Evolutionary conservation across 805 yeast species (phyloP).

Genomic region (Candida boleticola): DNA sequence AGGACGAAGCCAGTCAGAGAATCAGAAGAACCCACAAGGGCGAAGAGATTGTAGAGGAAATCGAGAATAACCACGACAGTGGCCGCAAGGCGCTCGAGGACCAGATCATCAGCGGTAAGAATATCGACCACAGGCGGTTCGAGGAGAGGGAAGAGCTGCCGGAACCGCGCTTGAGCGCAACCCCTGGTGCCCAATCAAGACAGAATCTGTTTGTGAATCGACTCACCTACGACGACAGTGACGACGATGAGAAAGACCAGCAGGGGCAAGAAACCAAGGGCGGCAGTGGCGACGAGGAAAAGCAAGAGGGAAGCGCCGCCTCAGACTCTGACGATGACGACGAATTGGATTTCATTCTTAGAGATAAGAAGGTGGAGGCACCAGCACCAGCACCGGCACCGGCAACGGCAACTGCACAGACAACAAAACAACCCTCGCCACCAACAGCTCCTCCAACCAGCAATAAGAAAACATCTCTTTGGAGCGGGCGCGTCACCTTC

Average conservation of each 20-base stretch:
- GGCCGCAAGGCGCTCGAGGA: slow-evolving; percentile 21
- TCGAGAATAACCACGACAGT: slow-evolving; percentile 19
- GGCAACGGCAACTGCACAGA: slow-evolving; percentile 1
- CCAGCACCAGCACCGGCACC: slow-evolving; percentile 7
- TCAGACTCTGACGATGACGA: slow-evolving; percentile 28
- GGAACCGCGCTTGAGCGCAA: slow-evolving; percentile 7
- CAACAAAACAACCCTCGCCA: neutral
- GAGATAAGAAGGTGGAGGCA: slow-evolving; percentile 13
- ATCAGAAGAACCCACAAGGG: slow-evolving; percentile 85
- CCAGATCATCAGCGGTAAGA: slow-evolving; percentile 23
- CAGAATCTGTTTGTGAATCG: neutral
- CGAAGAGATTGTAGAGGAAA: slow-evolving; percentile 68
- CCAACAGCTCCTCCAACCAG: no score
- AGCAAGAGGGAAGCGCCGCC: slow-evolving; percentile 4
- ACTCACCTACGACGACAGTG: slow-evolving; percentile 15
- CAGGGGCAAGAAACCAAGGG: slow-evolving; percentile 2
- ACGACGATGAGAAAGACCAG: no score
- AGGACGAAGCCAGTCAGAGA: slow-evolving; percentile 51
- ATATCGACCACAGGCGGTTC: slow-evolving; percentile 38
- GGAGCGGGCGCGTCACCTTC: slow-evolving; percentile 50
- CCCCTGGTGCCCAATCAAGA: slow-evolving; percentile 5
- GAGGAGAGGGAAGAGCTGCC: slow-evolving; percentile 14
- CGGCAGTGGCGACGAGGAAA: slow-evolving; percentile 7
- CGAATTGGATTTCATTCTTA: slow-evolving; percentile 32
- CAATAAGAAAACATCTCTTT: no score